Evolutionary conservation across 345 rosid species (phyloP).

Genomic region (Punica granatum): DNA sequence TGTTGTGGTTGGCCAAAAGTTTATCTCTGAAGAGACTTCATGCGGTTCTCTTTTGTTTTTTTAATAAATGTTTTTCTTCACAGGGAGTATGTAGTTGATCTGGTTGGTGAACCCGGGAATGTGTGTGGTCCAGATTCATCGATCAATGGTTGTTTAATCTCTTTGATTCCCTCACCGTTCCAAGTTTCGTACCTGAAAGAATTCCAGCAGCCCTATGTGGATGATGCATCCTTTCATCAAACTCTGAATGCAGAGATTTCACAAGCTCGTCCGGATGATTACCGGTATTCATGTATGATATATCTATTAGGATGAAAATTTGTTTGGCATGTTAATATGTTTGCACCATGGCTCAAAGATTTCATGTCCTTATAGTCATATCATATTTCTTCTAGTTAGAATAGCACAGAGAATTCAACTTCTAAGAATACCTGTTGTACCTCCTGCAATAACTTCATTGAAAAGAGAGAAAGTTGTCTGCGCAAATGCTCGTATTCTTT

Average conservation of each 20-base stretch:
- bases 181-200: slow-evolving; percentile 51
- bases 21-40: no score
- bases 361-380: no score
- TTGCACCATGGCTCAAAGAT: not conserved
- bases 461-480: no score
- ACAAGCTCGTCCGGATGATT: no score
- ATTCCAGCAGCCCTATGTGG: slow-evolving; percentile 35
- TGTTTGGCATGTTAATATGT: not conserved
- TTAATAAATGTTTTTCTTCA: no score
- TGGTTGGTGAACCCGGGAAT: slow-evolving; percentile 87
- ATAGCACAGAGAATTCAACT: no score
- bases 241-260: slow-evolving; percentile 22
- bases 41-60: no score
- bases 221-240: slow-evolving; percentile 24
- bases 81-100: slow-evolving; percentile 98
- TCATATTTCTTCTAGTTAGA: no score
- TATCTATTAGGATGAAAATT: not conserved
- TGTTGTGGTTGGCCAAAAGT: no score
- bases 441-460: no score
- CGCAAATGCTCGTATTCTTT: no score
- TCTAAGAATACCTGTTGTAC: no score
- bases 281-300: not conserved
- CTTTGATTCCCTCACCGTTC: slow-evolving; percentile 62
- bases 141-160: slow-evolving; percentile 58
- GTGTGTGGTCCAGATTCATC: slow-evolving; percentile 81